phyloP scores from a whole-genome alignment of 2,329 filamentous ascomycete species.

The Diaporthe sp. region DNA sequence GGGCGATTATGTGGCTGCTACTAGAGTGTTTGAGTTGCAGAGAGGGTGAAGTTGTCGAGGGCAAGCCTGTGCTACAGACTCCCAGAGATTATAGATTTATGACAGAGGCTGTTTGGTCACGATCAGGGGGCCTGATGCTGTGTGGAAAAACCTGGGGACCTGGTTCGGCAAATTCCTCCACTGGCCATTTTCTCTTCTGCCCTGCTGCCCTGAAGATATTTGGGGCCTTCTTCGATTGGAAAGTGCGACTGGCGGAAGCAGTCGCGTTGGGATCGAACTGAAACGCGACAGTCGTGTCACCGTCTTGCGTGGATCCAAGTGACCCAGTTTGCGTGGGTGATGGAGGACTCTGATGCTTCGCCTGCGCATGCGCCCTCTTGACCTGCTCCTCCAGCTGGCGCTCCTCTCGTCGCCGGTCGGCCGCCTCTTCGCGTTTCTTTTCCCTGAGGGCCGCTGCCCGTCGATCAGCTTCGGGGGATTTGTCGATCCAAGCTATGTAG shows the following conservation, averaged over 20 bases:
- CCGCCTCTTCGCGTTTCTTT: neutral
- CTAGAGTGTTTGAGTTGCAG: neutral
- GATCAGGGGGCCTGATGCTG: too few relatives aligned
- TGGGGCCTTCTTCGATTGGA: neutral
- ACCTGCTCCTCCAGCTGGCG: neutral
- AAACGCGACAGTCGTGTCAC: neutral
- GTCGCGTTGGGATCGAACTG: neutral
- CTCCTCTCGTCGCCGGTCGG: neutral
- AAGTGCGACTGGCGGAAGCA: neutral
- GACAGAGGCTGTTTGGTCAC: neutral
- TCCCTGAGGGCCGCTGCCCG: neutral
- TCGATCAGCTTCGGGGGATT: neutral
- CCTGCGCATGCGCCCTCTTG: neutral
- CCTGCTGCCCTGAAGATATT: neutral
- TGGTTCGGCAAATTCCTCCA: neutral
- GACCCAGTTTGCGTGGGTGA: neutral
- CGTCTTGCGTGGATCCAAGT: neutral
- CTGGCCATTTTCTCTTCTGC: neutral
- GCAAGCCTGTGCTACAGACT: neutral
- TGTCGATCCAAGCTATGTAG: neutral
- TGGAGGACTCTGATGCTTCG: neutral
- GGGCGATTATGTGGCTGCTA: slow-evolving; percentile 1
- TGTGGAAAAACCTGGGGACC: neutral
- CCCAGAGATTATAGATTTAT: neutral
- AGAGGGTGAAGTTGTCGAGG: neutral